phyloP scores from a whole-genome alignment of 768 basidiomycete species.

The Trichaptum fuscoviolaceum region DNA sequence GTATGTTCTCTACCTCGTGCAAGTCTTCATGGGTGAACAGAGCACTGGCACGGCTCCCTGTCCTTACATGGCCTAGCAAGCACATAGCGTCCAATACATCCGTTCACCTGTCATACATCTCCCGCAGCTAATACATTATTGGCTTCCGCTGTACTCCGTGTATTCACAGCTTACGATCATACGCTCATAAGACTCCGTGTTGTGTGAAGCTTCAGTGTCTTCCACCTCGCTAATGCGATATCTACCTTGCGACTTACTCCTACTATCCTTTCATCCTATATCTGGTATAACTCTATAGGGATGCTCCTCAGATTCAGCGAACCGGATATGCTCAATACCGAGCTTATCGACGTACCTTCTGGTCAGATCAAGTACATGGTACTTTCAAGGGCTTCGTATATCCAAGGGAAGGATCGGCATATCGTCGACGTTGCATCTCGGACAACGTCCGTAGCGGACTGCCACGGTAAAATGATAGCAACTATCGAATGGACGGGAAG shows the following conservation, averaged over 20 bases:
- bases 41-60: neutral
- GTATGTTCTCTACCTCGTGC: too few species aligned
- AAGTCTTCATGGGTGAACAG: neutral
- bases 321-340: conserved; percentile 51
- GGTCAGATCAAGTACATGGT: conserved; percentile 45
- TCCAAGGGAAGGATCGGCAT: conserved; percentile 21
- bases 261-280: neutral
- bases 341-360: conserved; percentile 49
- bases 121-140: neutral
- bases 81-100: neutral
- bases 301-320: conserved; percentile 60
- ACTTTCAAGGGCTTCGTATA: conserved; percentile 34
- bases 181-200: too few species aligned
- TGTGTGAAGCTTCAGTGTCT: neutral
- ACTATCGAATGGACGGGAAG: conserved; percentile 47
- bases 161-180: neutral
- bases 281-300: conserved; percentile 4
- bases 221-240: neutral
- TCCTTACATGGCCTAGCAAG: neutral
- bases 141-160: neutral
- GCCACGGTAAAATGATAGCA: conserved; percentile 36
- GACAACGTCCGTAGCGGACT: conserved; percentile 40
- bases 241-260: conserved; percentile 5
- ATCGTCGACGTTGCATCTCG: conserved; percentile 25
- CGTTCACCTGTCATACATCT: neutral